Conservation (phyloP, 2,329 filamentous ascomycete genomes). For the Microsporum canis region DNA sequence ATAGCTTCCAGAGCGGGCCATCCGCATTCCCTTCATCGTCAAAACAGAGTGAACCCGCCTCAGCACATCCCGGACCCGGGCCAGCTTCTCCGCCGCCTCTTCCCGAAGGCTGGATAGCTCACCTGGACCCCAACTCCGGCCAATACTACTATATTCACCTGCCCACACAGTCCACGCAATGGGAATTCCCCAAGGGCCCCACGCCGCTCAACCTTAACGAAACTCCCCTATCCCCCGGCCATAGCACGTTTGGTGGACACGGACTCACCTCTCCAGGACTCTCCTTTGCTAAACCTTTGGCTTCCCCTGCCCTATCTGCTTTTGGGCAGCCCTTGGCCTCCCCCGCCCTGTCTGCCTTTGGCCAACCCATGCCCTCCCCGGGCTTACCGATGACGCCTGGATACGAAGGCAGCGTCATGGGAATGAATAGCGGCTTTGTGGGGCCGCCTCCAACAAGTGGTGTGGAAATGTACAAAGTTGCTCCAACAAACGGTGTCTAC, state of each 20-base stretch:
- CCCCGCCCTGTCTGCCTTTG: constrained; percentile 51
- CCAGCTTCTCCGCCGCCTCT: constrained; percentile 82
- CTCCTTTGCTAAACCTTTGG: constrained; percentile 17
- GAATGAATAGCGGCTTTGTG: constrained; percentile 71
- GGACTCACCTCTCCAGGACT: constrained; percentile 23
- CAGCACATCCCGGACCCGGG: constrained; percentile 37
- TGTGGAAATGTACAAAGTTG: constrained; percentile 86
- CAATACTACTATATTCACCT: constrained; percentile 99
- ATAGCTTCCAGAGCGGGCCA: constrained; percentile 34
- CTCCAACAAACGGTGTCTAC: constrained; percentile 91
- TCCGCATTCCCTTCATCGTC: constrained; percentile 26
- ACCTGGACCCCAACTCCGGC: constrained; percentile 86
- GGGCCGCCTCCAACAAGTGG: constrained; percentile 81
- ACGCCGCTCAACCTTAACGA: constrained; percentile 78
- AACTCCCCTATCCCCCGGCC: constrained; percentile 69
- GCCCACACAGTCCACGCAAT: constrained; percentile 88
- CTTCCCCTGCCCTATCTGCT: constrained; percentile 23
- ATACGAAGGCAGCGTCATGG: constrained; percentile 77
- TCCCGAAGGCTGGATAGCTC: constrained; percentile 96
- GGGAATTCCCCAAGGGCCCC: constrained; percentile 96
- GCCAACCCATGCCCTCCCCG: constrained; percentile 62
- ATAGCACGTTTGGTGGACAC: constrained; percentile 52
- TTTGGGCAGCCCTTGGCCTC: constrained; percentile 55
- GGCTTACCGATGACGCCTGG: constrained; percentile 72
- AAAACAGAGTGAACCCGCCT: not conserved